Percentiles rank a stretch among this genome's conserved stretches.
phyloP scores from a whole-genome alignment of 1,139 yeast species.

The Geotrichum australiense region DNA sequence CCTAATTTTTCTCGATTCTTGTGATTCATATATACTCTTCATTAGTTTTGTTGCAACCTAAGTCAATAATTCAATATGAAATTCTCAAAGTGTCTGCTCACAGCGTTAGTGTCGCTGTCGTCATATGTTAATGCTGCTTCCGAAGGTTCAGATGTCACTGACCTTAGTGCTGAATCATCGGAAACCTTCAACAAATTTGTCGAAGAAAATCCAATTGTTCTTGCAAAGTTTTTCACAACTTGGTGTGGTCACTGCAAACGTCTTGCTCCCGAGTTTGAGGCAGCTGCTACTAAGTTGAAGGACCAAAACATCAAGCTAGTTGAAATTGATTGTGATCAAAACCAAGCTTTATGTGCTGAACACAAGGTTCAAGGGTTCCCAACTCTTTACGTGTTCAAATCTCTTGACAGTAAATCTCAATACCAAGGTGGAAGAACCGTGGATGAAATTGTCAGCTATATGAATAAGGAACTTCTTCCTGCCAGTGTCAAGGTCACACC shows the following conservation, averaged over 20 bases:
- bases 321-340: slow-evolving; percentile 89
- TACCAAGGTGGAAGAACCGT: slow-evolving; percentile 84
- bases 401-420: slow-evolving; percentile 40
- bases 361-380: slow-evolving; percentile 87
- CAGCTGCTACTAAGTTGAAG: slow-evolving; percentile 73
- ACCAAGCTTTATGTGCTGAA: slow-evolving; percentile 68
- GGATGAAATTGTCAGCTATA: slow-evolving; percentile 65
- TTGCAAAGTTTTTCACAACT: slow-evolving; percentile 96
- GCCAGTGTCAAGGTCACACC: slow-evolving; percentile 53
- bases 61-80: slow-evolving; percentile 13
- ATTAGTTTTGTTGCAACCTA: neutral
- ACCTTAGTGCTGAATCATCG: slow-evolving; percentile 49
- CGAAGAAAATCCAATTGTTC: slow-evolving; percentile 65
- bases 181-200: slow-evolving; percentile 54
- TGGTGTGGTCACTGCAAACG: slow-evolving; percentile 99
- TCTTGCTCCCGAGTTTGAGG: slow-evolving; percentile 81
- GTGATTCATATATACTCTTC: neutral
- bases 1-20: slow-evolving; percentile 4
- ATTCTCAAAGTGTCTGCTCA: slow-evolving; percentile 14
- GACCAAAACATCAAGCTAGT: slow-evolving; percentile 68
- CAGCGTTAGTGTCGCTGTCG: slow-evolving; percentile 16
- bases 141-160: slow-evolving; percentile 81
- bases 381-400: slow-evolving; percentile 78
- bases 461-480: slow-evolving; percentile 81
- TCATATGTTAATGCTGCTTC: slow-evolving; percentile 37